These are phyloP conservation scores for Stropharia rugosoannulata DNA, from an alignment of 768 basidiomycete genomes.

Conservation along the genomic window DNA sequence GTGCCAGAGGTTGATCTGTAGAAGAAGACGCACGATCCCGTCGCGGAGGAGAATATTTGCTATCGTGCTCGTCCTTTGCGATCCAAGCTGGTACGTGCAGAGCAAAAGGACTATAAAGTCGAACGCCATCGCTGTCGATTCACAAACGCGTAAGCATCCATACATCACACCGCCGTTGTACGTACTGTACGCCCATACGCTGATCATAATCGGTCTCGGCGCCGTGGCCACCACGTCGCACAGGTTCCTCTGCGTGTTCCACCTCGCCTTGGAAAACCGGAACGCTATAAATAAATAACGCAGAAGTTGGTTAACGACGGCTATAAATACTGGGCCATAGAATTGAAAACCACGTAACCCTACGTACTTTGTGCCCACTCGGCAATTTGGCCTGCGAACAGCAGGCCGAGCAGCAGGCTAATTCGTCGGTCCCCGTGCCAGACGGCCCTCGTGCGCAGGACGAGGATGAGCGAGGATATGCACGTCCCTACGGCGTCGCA, in stretches of 20 bases:
- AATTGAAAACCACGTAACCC: neutral
- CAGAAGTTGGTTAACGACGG: neutral
- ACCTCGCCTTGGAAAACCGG: conserved; percentile 28
- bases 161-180: neutral
- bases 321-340: neutral
- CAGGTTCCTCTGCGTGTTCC: conserved; percentile 26
- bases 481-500: conserved; percentile 32
- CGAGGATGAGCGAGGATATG: conserved; percentile 29
- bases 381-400: conserved; percentile 28
- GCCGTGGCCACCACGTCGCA: conserved; percentile 33
- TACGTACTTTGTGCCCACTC: conserved; percentile 31
- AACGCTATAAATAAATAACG: conserved; percentile 23
- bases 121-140: conserved; percentile 28
- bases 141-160: no score
- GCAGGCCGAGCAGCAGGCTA: conserved; percentile 16
- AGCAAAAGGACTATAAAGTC: conserved; percentile 30
- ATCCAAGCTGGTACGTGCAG: conserved; percentile 24
- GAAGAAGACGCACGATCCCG: conserved; percentile 25
- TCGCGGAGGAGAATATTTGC: conserved; percentile 29
- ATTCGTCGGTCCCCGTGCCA: conserved; percentile 29
- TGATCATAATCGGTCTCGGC: conserved; percentile 26
- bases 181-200: conserved; percentile 33
- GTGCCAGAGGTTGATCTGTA: neutral
- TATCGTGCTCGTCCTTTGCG: conserved; percentile 24
- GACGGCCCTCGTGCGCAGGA: conserved; percentile 31